phyloP scores from a whole-genome alignment of 1,284 basidiomycete species.

The Marasmius sp. region DNA sequence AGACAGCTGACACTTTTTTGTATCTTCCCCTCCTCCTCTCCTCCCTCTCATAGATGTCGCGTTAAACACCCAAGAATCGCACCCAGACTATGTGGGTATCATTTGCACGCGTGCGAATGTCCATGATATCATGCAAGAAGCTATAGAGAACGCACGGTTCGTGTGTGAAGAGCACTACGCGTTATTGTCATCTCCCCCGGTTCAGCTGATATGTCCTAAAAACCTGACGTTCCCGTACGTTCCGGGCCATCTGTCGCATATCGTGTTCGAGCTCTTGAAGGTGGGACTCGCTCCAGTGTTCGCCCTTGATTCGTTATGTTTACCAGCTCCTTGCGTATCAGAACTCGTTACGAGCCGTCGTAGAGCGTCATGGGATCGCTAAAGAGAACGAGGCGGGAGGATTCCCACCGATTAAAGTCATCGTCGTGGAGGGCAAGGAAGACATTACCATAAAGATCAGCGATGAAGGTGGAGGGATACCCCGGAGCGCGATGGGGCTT shows the following conservation, averaged over 20 bases:
- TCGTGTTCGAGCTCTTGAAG: slow-evolving; percentile 97
- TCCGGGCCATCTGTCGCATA: slow-evolving; percentile 94
- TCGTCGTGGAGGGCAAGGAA: slow-evolving; percentile 92
- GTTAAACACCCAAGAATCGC: slow-evolving; percentile 85
- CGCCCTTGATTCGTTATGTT: not conserved
- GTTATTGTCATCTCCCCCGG: slow-evolving; percentile 94
- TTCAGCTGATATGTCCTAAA: slow-evolving; percentile 93
- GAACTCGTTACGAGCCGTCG: slow-evolving; percentile 96
- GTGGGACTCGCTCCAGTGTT: not conserved
- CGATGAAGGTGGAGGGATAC: slow-evolving; percentile 96
- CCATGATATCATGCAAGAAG: slow-evolving; percentile 95
- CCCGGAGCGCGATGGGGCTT: slow-evolving; percentile 88
- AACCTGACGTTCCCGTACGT: slow-evolving; percentile 94
- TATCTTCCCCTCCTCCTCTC: not conserved
- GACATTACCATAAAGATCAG: slow-evolving; percentile 99
- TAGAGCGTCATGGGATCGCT: slow-evolving; percentile 82
- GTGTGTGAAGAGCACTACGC: slow-evolving; percentile 98
- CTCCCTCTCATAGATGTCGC: slow-evolving; percentile 69
- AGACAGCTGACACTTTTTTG: no score
- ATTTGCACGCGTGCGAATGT: slow-evolving; percentile 97
- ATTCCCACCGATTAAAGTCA: slow-evolving; percentile 95
- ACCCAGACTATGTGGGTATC: slow-evolving; percentile 94
- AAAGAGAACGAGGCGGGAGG: slow-evolving; percentile 65
- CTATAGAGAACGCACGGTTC: slow-evolving; percentile 97
- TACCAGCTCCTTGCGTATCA: not conserved